phyloP scores from a whole-genome alignment of 169 alveolate genomes.

The Fabrea salina region DNA sequence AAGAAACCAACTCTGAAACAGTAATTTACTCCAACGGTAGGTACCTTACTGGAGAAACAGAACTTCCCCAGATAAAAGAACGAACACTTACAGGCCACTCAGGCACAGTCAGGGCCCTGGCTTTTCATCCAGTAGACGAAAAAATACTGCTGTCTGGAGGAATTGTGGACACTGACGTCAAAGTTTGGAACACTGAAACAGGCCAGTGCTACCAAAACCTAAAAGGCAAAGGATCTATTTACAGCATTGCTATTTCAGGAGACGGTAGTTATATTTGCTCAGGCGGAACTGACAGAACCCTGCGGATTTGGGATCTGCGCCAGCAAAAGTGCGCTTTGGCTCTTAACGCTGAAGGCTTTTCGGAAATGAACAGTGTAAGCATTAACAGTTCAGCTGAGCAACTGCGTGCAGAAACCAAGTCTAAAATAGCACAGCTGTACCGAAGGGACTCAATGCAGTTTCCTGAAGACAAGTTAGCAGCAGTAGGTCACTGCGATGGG shows the following conservation, averaged over 20 bases:
- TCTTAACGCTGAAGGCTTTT: slow-evolving; percentile 17
- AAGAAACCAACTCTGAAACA: slow-evolving; percentile 40
- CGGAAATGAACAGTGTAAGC: slow-evolving; percentile 10
- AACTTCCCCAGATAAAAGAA: slow-evolving; percentile 35
- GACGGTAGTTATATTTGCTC: slow-evolving; percentile 72
- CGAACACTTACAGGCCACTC: slow-evolving; percentile 72
- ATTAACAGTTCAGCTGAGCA: background rate
- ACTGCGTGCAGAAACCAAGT: background rate
- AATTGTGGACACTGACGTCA: slow-evolving; percentile 55
- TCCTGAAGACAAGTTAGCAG: background rate
- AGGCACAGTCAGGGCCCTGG: slow-evolving; percentile 79
- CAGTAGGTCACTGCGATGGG: slow-evolving; percentile 29
- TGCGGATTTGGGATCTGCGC: slow-evolving; percentile 84
- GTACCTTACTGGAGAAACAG: slow-evolving; percentile 22
- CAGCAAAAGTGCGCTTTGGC: slow-evolving; percentile 27
- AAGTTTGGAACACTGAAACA: slow-evolving; percentile 79
- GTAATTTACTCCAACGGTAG: slow-evolving; percentile 25
- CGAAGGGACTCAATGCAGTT: background rate
- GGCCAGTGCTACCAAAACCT: slow-evolving; percentile 56
- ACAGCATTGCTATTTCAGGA: slow-evolving; percentile 63
- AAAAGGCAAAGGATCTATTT: slow-evolving; percentile 71
- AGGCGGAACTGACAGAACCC: slow-evolving; percentile 73
- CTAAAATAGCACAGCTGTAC: slow-evolving; percentile 2
- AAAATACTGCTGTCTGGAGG: slow-evolving; percentile 68
- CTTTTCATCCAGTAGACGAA: slow-evolving; percentile 73